Conservation (phyloP, 768 basidiomycete genomes). For the Lentinula aciculospora region DNA sequence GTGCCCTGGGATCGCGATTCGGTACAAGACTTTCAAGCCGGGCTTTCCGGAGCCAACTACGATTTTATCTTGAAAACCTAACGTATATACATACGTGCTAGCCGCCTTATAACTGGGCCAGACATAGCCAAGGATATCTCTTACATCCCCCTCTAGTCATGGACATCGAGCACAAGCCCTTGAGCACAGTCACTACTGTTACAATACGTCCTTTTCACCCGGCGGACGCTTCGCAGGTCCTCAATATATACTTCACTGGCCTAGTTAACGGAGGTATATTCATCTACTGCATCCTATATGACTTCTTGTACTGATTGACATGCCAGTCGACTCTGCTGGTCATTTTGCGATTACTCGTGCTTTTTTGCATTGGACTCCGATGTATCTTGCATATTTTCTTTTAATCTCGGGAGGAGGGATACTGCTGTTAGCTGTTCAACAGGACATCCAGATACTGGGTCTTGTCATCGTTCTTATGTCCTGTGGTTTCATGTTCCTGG, state of each 20-base stretch:
- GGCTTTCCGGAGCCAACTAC: slow-evolving; percentile 3
- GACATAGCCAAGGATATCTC: background rate
- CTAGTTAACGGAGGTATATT: slow-evolving; percentile 2
- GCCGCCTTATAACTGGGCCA: background rate
- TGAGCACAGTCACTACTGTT: background rate
- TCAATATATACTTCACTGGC: slow-evolving; percentile 5
- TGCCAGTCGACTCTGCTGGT: background rate
- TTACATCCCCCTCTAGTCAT: background rate
- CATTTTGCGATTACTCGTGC: background rate
- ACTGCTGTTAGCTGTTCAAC: background rate
- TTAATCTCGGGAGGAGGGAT: background rate
- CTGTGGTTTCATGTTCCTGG: background rate
- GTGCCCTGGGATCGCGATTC: slow-evolving; percentile 6
- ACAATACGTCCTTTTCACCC: background rate
- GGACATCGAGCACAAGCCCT: background rate
- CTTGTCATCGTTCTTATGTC: background rate
- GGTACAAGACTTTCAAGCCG: background rate
- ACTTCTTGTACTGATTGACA: background rate
- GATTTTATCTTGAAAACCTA: background rate
- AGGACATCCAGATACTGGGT: background rate
- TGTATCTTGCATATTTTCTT: slow-evolving; percentile 3
- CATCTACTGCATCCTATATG: background rate
- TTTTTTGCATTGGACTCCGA: slow-evolving; percentile 3
- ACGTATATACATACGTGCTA: background rate
- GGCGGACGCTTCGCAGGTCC: background rate